phyloP scores from a whole-genome alignment of 441 rosid genomes.

The Kokia cookei region DNA sequence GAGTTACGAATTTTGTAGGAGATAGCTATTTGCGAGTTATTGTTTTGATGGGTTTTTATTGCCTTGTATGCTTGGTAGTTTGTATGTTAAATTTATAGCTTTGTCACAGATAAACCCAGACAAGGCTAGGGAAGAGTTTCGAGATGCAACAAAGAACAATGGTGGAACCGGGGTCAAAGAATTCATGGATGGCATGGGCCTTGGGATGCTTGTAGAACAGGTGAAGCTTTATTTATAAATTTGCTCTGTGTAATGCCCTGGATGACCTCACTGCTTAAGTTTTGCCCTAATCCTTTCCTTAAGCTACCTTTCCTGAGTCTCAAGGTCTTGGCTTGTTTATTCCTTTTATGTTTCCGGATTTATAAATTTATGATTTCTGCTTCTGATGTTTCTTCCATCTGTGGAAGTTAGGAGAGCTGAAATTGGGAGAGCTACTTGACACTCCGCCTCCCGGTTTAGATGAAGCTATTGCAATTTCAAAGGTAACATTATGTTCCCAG shows the following conservation, averaged over 20 bases:
- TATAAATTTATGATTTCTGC: constrained; percentile 4
- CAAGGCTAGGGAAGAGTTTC: constrained; percentile 90
- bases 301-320: neutral
- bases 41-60: neutral
- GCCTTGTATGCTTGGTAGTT: constrained; percentile 5
- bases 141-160: constrained; percentile 47
- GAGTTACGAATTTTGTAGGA: neutral
- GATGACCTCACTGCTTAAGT: neutral
- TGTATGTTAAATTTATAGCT: constrained; percentile 23
- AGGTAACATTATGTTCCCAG: constrained; percentile 32
- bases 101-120: constrained; percentile 74
- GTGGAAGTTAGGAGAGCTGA: constrained; percentile 76
- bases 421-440: constrained; percentile 82
- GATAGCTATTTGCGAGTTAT: neutral
- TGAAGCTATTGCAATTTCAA: constrained; percentile 95
- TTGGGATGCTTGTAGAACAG: constrained; percentile 89
- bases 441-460: constrained; percentile 97
- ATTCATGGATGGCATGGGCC: constrained; percentile 97
- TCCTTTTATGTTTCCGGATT: neutral
- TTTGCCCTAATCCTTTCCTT: neutral
- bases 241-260: neutral
- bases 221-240: constrained; percentile 25
- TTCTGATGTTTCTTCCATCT: constrained; percentile 12
- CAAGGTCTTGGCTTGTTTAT: neutral
- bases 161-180: constrained; percentile 84